phyloP scores from a whole-genome alignment of 2,329 filamentous ascomycete species.

The Chaetomium globosum region DNA sequence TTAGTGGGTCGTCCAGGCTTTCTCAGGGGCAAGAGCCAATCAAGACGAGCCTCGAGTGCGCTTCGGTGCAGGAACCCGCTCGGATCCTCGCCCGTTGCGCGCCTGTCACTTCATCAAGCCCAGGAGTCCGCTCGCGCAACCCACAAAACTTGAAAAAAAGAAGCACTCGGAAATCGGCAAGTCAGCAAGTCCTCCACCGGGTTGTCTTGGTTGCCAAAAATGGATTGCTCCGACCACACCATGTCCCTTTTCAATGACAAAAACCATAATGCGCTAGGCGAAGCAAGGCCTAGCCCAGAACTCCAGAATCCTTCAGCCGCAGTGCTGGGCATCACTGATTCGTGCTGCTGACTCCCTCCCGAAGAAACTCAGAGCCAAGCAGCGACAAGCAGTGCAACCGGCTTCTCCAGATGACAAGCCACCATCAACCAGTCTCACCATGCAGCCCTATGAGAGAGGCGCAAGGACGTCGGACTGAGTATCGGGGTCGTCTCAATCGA shows the following conservation, averaged over 20 bases:
- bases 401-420: not conserved
- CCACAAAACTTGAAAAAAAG: not conserved
- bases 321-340: not conserved
- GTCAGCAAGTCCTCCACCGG: not conserved
- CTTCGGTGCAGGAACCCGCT: constrained; percentile 4
- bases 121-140: not conserved
- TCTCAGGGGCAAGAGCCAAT: constrained; percentile 21
- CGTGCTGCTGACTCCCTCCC: not conserved
- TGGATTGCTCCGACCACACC: not conserved
- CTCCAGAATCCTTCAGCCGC: constrained; percentile 22
- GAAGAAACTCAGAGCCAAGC: not conserved
- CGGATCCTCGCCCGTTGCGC: not conserved
- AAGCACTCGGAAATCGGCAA: constrained; percentile 2
- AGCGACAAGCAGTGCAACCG: not conserved
- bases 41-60: not conserved
- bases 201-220: not conserved
- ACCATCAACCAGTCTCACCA: not conserved
- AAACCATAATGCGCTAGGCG: not conserved
- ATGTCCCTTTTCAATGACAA: not conserved
- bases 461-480: not conserved
- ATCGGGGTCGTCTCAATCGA: not conserved
- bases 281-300: not conserved
- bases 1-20: not conserved
- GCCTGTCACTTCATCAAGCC: not conserved
- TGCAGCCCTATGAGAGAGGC: constrained; percentile 18